phyloP scores from a whole-genome alignment of 2,329 filamentous ascomycete species.

The Ascochyta rabiei region DNA sequence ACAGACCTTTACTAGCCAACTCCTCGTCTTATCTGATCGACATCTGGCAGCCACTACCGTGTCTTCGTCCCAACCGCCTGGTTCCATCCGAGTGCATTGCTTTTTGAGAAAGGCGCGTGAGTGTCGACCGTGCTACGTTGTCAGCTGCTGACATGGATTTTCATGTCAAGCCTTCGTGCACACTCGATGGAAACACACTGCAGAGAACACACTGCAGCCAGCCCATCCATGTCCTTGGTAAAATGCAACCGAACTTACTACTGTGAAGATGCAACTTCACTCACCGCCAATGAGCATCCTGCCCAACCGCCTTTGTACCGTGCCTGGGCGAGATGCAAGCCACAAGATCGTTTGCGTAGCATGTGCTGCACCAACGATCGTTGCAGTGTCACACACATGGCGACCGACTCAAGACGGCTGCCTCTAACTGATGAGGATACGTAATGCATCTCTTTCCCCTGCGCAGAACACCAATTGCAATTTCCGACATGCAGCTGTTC shows the following conservation, averaged over 20 bases:
- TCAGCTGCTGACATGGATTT: background rate
- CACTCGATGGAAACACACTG: background rate
- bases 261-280: too few species aligned
- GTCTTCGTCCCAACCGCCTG: constrained; percentile 6
- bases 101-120: constrained; percentile 1
- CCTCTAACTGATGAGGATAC: background rate
- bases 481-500: background rate
- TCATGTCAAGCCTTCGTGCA: background rate
- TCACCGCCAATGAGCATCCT: too few species aligned
- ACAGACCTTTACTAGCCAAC: background rate
- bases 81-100: background rate
- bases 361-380: background rate
- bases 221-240: background rate
- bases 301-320: too few species aligned
- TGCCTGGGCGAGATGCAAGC: constrained; percentile 1
- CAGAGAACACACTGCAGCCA: background rate
- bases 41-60: constrained; percentile 2
- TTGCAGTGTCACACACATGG: background rate
- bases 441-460: background rate
- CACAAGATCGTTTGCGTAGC: background rate
- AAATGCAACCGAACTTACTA: background rate
- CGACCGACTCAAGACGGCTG: background rate
- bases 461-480: background rate
- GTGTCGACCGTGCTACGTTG: background rate
- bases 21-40: background rate